Conservation (phyloP, 2,329 filamentous ascomycete species). For the Aspergillus costaricaensis region DNA sequence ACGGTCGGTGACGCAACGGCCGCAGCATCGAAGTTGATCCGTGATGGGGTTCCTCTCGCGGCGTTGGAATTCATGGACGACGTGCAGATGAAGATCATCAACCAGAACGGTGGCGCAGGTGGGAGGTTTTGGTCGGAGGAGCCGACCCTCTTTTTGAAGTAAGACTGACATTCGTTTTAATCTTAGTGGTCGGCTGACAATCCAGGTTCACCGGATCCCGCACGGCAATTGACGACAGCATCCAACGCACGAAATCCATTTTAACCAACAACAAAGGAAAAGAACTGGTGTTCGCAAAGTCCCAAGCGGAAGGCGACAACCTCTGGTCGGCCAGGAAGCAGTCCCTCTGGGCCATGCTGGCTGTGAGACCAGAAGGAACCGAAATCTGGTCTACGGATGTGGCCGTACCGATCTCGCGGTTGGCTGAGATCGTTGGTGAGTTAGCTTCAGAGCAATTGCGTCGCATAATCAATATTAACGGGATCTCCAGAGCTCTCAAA, state of each 20-base stretch:
- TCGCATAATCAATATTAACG: not conserved
- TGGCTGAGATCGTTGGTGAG: constrained; percentile 60
- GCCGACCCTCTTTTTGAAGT: constrained; percentile 46
- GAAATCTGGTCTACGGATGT: constrained; percentile 63
- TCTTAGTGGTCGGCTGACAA: not conserved
- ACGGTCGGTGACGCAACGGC: constrained; percentile 60
- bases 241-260: constrained; percentile 68
- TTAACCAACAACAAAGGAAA: constrained; percentile 41
- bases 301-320: constrained; percentile 51
- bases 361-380: constrained; percentile 52
- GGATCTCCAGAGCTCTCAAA: constrained; percentile 69
- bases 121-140: constrained; percentile 39
- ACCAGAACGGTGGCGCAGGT: constrained; percentile 60
- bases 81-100: constrained; percentile 65
- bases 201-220: constrained; percentile 66
- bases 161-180: not conserved
- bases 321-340: constrained; percentile 61
- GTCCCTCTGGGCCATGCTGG: constrained; percentile 59
- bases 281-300: constrained; percentile 53
- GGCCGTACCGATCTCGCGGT: constrained; percentile 57
- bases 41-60: constrained; percentile 60
- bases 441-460: too few species aligned
- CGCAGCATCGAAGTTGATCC: constrained; percentile 65
- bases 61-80: constrained; percentile 63
- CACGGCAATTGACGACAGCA: constrained; percentile 64